Evolutionary conservation across 495 filamentous ascomycete genomes (phyloP), one percentile per base, ranked within the genome.

Genomic region (Chaetomium fimeti): DNA sequence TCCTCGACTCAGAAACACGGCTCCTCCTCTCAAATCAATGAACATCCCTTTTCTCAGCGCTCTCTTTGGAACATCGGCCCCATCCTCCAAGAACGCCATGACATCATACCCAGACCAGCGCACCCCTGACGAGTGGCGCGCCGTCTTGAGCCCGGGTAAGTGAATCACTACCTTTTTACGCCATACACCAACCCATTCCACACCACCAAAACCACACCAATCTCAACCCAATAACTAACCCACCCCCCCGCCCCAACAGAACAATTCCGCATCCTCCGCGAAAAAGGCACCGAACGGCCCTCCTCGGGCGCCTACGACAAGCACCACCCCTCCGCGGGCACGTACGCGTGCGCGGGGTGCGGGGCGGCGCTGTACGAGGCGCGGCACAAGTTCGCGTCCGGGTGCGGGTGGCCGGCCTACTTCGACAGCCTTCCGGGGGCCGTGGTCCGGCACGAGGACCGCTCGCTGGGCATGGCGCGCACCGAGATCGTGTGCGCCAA

Each of bases 401-500:
- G 92, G 32, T 98, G 94, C 77, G 94, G 94, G 56, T 98, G 94
- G 94, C 94, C 94, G 0, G 94, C 94, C 12, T 98, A 97, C 75
- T 98, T 92, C 65, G 94, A 98, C 75, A 91, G 87, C 55, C 85
- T 97, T 55, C 92, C 93, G 0, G 93, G 92, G 1, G 94, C 93
- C 1, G 91, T 98, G 43, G 89, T 81, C 32, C 79, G 92, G 60
- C 87, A 92, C 71, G 84, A 84, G 63, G 94, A 98, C 75, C 79
- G 75, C 58, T 79, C 85, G 0, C 84, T 90, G 61, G 94, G 94
- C 32, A 96, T 97, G 91, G 74, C 81, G 68, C 81, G 94, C 61
- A 97, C 86, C 52, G 94, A 98, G 82, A 98, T 98, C 71, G 87
- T 92, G 49, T 98, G 94, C 78, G 83, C 82, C 60, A 94, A 93